Evolutionary conservation across 495 filamentous ascomycete genomes (phyloP), one percentile per base, ranked within the genome.

Genomic region (Recurvomyces mirabilis): DNA sequence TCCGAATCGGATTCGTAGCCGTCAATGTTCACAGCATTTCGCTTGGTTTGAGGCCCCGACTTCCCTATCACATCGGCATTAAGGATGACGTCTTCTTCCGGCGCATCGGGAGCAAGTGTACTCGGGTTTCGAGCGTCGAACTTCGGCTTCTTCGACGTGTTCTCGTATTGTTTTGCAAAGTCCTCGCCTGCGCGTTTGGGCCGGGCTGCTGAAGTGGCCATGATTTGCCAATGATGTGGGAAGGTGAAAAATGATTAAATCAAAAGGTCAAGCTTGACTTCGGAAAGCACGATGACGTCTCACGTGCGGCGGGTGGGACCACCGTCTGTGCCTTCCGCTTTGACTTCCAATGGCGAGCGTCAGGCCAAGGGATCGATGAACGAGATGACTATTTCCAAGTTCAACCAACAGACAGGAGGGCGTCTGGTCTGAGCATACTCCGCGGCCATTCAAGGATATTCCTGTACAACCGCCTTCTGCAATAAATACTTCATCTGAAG

Each of bases 121-220:
- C 85, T 93, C 1, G 91, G 91, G 58, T 96, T 96, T 52, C 93
- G 84, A 19, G 87, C 67, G 62, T 96, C 93, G 67, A 99, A 99
- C 59, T 84, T 85, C 21, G 87, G 82, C 61, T 88, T 93, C 57
- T 95, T 95, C 39, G 72, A 63, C 1, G 68, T 68, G 24, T 68
- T 62, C 43, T 65, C 54, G 42, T 78, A 30, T 55, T 73, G 70
- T 48, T 84, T 77, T 33, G 81, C 69, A 55, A 83, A 91, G 53
- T 78, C 76, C 61, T 93, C 87, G 41, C 77, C 82, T 4, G 75
- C 79, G 47, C 84, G 77, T 64, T 88, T 94, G 1, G 89, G 85
- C 15, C 85, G 84, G 24, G 74, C 78, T 29, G 76, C 78, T 37
- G 50, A 47, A 12, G 44, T 37, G 37, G 25, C 4, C 12, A 40